phyloP scores from a whole-genome alignment of 2,329 filamentous ascomycete species.

The Aspergillus piperis region DNA sequence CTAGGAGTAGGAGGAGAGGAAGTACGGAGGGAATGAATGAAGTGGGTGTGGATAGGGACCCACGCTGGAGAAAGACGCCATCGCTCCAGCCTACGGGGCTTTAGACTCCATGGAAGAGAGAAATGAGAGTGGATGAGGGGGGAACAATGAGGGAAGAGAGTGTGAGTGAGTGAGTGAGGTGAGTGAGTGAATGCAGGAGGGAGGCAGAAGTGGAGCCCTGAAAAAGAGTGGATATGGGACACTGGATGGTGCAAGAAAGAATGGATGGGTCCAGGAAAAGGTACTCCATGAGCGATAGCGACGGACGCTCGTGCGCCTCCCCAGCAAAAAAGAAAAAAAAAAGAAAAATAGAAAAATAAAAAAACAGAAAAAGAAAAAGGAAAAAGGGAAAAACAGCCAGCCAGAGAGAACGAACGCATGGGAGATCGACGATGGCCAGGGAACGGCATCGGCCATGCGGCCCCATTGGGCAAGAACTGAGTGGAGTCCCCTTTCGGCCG shows the following conservation, averaged over 20 bases:
- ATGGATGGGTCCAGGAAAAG: not conserved
- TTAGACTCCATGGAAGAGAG: not conserved
- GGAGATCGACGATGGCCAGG: constrained; percentile 22
- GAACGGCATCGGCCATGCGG: constrained; percentile 12
- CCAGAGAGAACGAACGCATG: constrained; percentile 18
- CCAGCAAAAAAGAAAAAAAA: not conserved
- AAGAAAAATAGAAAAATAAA: no score
- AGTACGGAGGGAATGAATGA: constrained; percentile 2
- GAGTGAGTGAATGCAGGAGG: no score
- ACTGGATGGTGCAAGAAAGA: not conserved
- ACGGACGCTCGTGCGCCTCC: constrained; percentile 19
- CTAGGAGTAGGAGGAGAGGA: not conserved
- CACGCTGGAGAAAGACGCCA: constrained; percentile 5
- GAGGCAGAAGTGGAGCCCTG: not conserved
- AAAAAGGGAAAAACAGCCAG: no score
- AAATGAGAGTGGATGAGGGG: not conserved
- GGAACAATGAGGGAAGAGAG: not conserved
- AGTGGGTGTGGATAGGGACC: not conserved
- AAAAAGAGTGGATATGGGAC: not conserved
- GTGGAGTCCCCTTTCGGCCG: constrained; percentile 8
- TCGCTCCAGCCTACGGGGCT: not conserved
- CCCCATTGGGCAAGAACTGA: constrained; percentile 5
- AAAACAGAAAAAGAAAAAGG: no score
- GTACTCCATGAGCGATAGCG: not conserved
- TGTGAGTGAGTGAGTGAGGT: not conserved